These are phyloP conservation scores for Mycena belliarum DNA, from an alignment of 768 basidiomycete genomes.

Conservation along the genomic window DNA sequence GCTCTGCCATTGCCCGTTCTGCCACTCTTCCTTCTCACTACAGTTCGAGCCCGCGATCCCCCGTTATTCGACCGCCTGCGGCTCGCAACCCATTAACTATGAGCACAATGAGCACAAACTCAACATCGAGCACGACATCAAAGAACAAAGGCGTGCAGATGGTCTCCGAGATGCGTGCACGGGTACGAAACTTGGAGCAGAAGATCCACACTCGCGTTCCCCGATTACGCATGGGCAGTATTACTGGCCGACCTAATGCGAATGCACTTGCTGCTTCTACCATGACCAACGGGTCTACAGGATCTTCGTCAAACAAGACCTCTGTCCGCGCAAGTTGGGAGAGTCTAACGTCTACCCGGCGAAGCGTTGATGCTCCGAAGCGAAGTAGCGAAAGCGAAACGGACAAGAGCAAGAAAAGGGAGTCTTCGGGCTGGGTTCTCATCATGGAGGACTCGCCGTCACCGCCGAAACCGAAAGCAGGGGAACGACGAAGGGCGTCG, in stretches of 20 bases:
- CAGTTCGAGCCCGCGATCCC: conserved; percentile 50
- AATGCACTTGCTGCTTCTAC: conserved; percentile 38
- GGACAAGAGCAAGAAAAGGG: conserved; percentile 50
- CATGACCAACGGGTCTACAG: conserved; percentile 37
- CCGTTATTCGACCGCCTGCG: conserved; percentile 38
- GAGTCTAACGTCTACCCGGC: conserved; percentile 36
- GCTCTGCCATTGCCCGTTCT: conserved; percentile 53
- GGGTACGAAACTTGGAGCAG: conserved; percentile 80
- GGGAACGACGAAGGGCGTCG: conserved; percentile 59
- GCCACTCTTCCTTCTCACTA: conserved; percentile 56
- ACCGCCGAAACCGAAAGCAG: conserved; percentile 57
- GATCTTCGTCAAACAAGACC: conserved; percentile 26
- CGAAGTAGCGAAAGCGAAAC: conserved; percentile 46
- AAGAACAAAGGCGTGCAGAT: conserved; percentile 87
- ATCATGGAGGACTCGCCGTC: conserved; percentile 88
- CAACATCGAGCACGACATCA: conserved; percentile 50
- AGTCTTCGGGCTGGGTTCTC: conserved; percentile 82
- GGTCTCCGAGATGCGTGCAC: conserved; percentile 89
- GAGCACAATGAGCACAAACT: conserved; percentile 42
- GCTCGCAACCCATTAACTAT: conserved; percentile 40
- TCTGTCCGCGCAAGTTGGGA: conserved; percentile 41
- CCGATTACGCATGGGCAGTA: conserved; percentile 78
- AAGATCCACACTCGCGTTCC: conserved; percentile 88
- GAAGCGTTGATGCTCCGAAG: conserved; percentile 44
- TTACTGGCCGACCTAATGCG: conserved; percentile 53